phyloP scores from a whole-genome alignment of 2,329 filamentous ascomycete species.

The Pseudogymnoascus pannorum region DNA sequence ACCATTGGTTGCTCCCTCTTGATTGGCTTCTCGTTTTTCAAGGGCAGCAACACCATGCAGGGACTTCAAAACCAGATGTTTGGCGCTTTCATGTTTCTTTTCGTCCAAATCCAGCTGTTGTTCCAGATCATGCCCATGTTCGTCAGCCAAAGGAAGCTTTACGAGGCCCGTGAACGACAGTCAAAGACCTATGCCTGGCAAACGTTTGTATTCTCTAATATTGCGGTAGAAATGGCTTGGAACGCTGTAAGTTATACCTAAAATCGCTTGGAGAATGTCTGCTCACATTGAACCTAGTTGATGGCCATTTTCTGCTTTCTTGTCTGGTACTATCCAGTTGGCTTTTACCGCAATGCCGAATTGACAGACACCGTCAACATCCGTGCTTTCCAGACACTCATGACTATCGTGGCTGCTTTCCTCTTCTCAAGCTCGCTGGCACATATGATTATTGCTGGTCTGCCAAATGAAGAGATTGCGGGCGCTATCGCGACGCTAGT shows the following conservation, averaged over 20 bases:
- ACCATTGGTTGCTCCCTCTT: slow-evolving; percentile 48
- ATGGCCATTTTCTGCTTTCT: slow-evolving; percentile 61
- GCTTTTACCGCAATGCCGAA: slow-evolving; percentile 61
- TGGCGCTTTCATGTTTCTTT: slow-evolving; percentile 58
- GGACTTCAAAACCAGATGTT: slow-evolving; percentile 67
- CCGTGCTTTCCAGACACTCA: slow-evolving; percentile 69
- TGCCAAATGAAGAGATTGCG: slow-evolving; percentile 65
- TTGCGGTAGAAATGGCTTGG: slow-evolving; percentile 77
- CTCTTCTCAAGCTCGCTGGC: slow-evolving; percentile 74
- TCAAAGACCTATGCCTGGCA: slow-evolving; percentile 22
- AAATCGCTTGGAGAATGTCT: background rate
- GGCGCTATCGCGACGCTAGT: slow-evolving; percentile 67
- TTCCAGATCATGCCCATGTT: slow-evolving; percentile 62
- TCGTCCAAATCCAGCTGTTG: slow-evolving; percentile 56
- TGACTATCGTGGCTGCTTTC: slow-evolving; percentile 65
- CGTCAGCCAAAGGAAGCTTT: slow-evolving; percentile 56
- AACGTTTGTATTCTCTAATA: slow-evolving; percentile 26
- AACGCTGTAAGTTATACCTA: slow-evolving; percentile 53
- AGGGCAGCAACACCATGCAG: slow-evolving; percentile 49
- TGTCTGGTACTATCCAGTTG: slow-evolving; percentile 77
- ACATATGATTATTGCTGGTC: slow-evolving; percentile 65
- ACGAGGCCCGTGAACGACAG: slow-evolving; percentile 37
- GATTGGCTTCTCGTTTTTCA: slow-evolving; percentile 58
- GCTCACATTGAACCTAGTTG: background rate
- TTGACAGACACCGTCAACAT: slow-evolving; percentile 52